Evolutionary conservation across 345 rosid genomes (phyloP).

Genomic region (Eutrema yunnanense): DNA sequence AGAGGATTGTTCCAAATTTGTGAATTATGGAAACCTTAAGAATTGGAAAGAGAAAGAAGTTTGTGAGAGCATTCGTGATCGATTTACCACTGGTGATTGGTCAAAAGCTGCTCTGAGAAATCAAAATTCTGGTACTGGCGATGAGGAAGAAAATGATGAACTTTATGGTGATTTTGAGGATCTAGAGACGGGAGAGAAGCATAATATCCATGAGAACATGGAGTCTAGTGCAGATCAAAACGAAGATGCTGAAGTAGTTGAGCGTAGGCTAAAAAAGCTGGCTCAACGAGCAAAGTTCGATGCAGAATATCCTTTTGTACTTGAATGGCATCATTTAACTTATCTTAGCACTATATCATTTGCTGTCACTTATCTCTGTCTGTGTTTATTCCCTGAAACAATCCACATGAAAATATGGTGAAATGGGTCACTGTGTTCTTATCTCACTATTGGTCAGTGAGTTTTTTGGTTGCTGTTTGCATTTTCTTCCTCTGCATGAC

Average conservation of each 20-base stretch:
- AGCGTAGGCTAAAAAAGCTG: slow-evolving; percentile 76
- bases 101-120: slow-evolving; percentile 66
- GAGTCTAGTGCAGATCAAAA: slow-evolving; percentile 32
- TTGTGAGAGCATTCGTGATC: slow-evolving; percentile 69
- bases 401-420: neutral
- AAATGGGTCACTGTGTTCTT: neutral
- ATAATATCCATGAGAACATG: slow-evolving; percentile 29
- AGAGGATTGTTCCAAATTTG: slow-evolving; percentile 79
- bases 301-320: slow-evolving; percentile 77
- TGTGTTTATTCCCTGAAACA: neutral
- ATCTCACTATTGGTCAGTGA: neutral
- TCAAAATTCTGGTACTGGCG: slow-evolving; percentile 27
- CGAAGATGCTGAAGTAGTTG: slow-evolving; percentile 40
- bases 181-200: slow-evolving; percentile 72
- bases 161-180: slow-evolving; percentile 88
- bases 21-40: slow-evolving; percentile 38
- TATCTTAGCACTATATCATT: neutral
- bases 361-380: neutral
- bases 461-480: neutral
- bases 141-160: slow-evolving; percentile 39
- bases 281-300: slow-evolving; percentile 75
- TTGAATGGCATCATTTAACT: slow-evolving; percentile 2
- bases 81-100: slow-evolving; percentile 93
- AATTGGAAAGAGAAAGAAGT: slow-evolving; percentile 63
- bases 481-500: neutral